Evolutionary conservation across 179 eudicot species (phyloP).

Genomic region (Camellia oleifera): DNA sequence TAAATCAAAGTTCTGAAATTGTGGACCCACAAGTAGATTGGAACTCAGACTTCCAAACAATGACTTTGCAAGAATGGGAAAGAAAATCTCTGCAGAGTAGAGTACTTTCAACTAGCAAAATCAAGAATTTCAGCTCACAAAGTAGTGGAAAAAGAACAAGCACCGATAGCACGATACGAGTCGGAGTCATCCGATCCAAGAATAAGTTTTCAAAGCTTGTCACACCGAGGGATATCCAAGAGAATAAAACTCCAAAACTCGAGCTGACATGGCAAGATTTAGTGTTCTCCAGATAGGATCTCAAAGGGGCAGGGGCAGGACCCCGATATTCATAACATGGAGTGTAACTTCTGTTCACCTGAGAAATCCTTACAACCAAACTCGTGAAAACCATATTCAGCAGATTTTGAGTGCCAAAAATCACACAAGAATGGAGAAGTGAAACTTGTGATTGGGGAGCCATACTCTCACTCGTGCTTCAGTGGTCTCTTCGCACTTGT

Average conservation of each 20-base stretch:
- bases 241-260: background rate
- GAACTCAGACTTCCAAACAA: too few relatives aligned
- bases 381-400: background rate
- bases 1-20: too few relatives aligned
- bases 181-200: background rate
- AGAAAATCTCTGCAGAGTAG: background rate
- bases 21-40: too few relatives aligned
- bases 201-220: background rate
- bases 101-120: background rate
- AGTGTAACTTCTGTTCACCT: too few relatives aligned
- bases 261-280: background rate
- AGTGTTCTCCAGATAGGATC: background rate
- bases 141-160: background rate
- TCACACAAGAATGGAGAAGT: background rate
- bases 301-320: background rate
- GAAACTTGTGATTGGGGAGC: background rate
- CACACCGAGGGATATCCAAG: background rate
- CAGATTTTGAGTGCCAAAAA: background rate
- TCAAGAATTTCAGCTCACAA: background rate
- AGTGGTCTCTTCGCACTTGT: constrained; percentile 17
- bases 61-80: background rate
- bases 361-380: too few relatives aligned
- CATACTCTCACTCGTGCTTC: constrained; percentile 21
- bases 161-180: background rate
- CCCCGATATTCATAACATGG: background rate